phyloP scores from a whole-genome alignment of 1,284 basidiomycete genomes.

The Pascua sp. region DNA sequence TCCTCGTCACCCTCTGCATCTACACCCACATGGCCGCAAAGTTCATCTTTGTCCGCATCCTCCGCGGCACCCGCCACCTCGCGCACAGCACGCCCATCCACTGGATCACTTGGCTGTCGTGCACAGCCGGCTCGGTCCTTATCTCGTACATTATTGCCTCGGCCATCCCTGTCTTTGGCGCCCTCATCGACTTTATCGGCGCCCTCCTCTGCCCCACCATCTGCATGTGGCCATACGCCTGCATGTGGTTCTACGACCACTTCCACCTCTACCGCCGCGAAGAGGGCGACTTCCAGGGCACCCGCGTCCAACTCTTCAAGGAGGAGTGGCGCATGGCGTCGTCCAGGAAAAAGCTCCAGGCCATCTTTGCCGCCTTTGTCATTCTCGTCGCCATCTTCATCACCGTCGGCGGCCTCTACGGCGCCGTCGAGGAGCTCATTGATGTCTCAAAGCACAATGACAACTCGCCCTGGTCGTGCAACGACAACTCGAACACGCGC shows the following conservation, averaged over 20 bases:
- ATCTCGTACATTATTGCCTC: constrained; percentile 18
- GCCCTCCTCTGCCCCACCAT: constrained; percentile 22
- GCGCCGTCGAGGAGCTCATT: constrained; percentile 6
- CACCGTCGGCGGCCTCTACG: constrained; percentile 35
- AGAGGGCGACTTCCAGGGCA: too few species aligned
- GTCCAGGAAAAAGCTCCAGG: constrained; percentile 19
- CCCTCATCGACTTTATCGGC: constrained; percentile 29
- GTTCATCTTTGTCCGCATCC: constrained; percentile 60
- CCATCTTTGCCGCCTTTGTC: constrained; percentile 21
- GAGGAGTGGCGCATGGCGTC: background rate
- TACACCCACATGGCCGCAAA: constrained; percentile 52
- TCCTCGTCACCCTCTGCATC: constrained; percentile 24
- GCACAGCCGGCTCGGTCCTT: constrained; percentile 38
- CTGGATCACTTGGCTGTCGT: constrained; percentile 58
- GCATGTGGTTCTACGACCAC: constrained; percentile 38
- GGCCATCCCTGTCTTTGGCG: constrained; percentile 24
- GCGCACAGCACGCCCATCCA: constrained; percentile 58
- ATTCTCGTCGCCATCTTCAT: constrained; percentile 25
- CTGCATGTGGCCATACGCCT: constrained; percentile 17
- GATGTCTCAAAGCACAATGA: constrained; percentile 8
- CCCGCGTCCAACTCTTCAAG: background rate
- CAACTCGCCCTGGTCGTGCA: constrained; percentile 35
- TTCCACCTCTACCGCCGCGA: constrained; percentile 9
- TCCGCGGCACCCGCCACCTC: constrained; percentile 58
- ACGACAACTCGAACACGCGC: constrained; percentile 31